Evolutionary conservation across 345 rosid species (phyloP), one percentile per base, ranked within the genome.

Genomic region (Pistacia atlantica): DNA sequence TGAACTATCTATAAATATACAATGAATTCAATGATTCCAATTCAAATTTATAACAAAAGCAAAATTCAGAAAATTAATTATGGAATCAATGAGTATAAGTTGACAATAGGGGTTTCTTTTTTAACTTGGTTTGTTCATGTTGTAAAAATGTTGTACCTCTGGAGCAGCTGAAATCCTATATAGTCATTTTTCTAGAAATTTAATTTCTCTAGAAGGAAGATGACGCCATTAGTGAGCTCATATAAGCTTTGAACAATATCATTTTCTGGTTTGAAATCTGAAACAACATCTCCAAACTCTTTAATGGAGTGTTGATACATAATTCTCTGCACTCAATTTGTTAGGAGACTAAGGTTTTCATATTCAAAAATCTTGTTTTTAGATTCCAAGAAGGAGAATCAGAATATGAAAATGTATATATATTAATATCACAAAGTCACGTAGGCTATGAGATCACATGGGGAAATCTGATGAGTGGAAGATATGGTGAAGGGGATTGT

Each of bases 201-300:
- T 16, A 5, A 5, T 54, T 16, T 58, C 11, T 7, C 31, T 60
- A 13, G 13, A 63, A 22, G 51, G 42, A 3, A 45, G 22, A 48
- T 67, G 71, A 67, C 71, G 71, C 55, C 17, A 46, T 20, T 67
- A 20, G 3, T 67, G 71, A 67, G 56, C 71, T 67, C 57, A 67
- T 1, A 46, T 1, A 2, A 67, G 7, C n/a, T 28, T 11, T 52
- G 8, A 18, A 28, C 6, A 17, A 20, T 57, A 4, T n/a, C 52
- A 65, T 8, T 38, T 48, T 11, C 46, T 33, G 20, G 0, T 46
- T 33, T 5, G n/a, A 13, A 14, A 33, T 11, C 18, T 13, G 42
- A 13, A 12, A 31, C 66, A 13, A 31, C 67, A 33, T 58, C 57
- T 54, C 57, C 5, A 54, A 42, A 31, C 33, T 42, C 46, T 16